Percentiles rank a stretch among this genome's conserved stretches.
These are phyloP conservation scores for Cladorrhinum sp. DNA, from an alignment of 2,329 filamentous ascomycete genomes.

Conservation along the genomic window DNA sequence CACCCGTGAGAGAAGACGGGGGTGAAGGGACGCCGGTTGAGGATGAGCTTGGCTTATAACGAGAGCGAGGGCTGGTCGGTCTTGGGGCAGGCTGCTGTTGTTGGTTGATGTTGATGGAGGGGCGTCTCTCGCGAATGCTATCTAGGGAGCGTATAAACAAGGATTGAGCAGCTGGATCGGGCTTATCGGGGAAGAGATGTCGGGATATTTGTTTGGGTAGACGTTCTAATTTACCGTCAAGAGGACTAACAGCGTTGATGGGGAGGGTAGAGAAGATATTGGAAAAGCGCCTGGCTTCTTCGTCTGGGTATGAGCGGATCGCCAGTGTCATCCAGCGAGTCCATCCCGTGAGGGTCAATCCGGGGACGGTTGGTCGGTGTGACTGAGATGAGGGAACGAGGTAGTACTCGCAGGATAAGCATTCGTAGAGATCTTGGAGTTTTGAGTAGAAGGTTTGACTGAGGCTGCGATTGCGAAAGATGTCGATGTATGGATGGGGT, in stretches of 20 bases:
- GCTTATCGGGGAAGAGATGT: slow-evolving; percentile 62
- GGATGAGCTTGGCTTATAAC: neutral
- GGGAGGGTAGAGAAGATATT: slow-evolving; percentile 68
- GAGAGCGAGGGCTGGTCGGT: neutral
- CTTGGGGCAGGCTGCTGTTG: slow-evolving; percentile 25
- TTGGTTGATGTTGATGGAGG: no score
- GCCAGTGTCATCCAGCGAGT: slow-evolving; percentile 68
- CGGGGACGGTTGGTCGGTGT: slow-evolving; percentile 58
- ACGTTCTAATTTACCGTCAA: slow-evolving; percentile 64
- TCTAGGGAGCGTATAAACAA: slow-evolving; percentile 48
- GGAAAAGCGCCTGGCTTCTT: slow-evolving; percentile 68
- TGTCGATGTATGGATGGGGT: slow-evolving; percentile 59
- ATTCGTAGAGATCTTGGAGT: slow-evolving; percentile 56
- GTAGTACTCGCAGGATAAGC: slow-evolving; percentile 59
- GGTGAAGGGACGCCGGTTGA: neutral
- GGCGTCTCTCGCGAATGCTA: slow-evolving; percentile 47
- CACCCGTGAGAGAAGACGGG: neutral
- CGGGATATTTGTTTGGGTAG: slow-evolving; percentile 78
- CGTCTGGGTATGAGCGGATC: slow-evolving; percentile 72
- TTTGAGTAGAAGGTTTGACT: slow-evolving; percentile 43
- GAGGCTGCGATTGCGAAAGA: slow-evolving; percentile 13
- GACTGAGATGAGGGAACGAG: slow-evolving; percentile 53
- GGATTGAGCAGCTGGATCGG: slow-evolving; percentile 57
- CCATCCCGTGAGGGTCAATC: slow-evolving; percentile 66
- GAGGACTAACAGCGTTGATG: slow-evolving; percentile 52